phyloP scores from a whole-genome alignment of 2,329 filamentous ascomycete species.

The Curvularia eragrostidis region DNA sequence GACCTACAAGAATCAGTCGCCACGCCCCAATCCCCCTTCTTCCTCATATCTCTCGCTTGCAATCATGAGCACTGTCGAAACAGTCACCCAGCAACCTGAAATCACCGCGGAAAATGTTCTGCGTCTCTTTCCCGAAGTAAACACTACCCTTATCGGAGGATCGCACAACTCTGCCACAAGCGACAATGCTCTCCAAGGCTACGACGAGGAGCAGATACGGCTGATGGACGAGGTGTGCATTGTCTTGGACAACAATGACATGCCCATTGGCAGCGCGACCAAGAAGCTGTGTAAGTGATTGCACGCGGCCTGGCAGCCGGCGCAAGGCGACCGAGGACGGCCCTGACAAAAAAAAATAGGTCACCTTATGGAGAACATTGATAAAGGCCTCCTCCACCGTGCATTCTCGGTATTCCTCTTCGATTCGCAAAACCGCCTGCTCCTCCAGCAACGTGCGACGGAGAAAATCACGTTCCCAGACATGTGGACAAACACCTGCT shows the following conservation, averaged over 20 bases:
- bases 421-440: conserved; percentile 87
- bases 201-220: conserved; percentile 96
- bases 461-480: conserved; percentile 99
- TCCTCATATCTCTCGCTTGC: conserved; percentile 11
- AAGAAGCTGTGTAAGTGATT: conserved; percentile 87
- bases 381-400: conserved; percentile 92
- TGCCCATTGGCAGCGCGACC: conserved; percentile 92
- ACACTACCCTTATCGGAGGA: conserved; percentile 65
- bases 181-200: conserved; percentile 79
- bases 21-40: conserved; percentile 9
- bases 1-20: conserved; percentile 2
- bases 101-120: conserved; percentile 89
- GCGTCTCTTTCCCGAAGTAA: conserved; percentile 85
- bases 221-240: conserved; percentile 99
- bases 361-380: conserved; percentile 98
- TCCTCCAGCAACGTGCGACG: conserved; percentile 91
- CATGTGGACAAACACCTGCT: conserved; percentile 99
- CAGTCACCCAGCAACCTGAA: conserved; percentile 56
- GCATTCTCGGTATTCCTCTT: conserved; percentile 99
- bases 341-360: conserved; percentile 59
- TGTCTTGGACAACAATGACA: conserved; percentile 89
- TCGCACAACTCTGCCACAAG: conserved; percentile 64
- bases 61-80: conserved; percentile 45
- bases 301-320: background rate
- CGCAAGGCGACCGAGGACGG: background rate